These are phyloP conservation scores for Thalassiosira sp. DNA, from an alignment of 352 stramenopile genomes.

Conservation along the genomic window DNA sequence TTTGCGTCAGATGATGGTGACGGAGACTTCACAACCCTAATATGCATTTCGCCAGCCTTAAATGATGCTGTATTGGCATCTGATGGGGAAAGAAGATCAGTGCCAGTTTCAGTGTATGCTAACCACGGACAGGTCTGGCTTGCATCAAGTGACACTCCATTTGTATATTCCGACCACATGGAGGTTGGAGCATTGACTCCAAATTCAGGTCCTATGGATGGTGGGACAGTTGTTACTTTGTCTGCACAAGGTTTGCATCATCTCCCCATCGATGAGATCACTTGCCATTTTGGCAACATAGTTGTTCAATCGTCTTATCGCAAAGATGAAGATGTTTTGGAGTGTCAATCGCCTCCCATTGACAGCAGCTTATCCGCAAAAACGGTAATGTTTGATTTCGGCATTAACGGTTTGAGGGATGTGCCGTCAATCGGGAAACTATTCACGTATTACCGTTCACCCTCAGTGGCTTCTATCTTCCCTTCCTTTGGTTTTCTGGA, in stretches of 20 bases:
- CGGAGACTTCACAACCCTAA: too few relatives aligned
- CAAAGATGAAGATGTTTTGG: conserved; percentile 27
- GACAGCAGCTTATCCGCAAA: conserved; percentile 12
- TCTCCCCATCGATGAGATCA: conserved; percentile 27
- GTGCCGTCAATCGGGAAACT: conserved; percentile 36
- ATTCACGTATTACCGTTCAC: conserved; percentile 54
- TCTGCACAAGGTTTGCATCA: conserved; percentile 20
- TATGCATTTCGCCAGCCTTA: conserved; percentile 39
- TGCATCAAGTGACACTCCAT: conserved; percentile 42
- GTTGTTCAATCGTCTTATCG: conserved; percentile 23
- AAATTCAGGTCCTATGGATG: conserved; percentile 42
- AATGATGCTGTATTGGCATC: conserved; percentile 1
- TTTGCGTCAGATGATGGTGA: conserved; percentile 16
- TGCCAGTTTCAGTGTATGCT: conserved; percentile 34
- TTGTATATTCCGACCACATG: conserved; percentile 49
- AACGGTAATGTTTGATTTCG: conserved; percentile 45
- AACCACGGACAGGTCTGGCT: conserved; percentile 46
- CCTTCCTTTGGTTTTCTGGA: conserved; percentile 57
- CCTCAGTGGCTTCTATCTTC: conserved; percentile 27
- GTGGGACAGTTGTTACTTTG: conserved; percentile 47
- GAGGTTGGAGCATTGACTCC: conserved; percentile 38
- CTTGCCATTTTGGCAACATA: conserved; percentile 55
- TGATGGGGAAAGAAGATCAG: conserved; percentile 5
- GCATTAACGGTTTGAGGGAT: conserved; percentile 39
- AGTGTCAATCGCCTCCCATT: conserved; percentile 33